These are phyloP conservation scores for Claviceps monticola DNA, from an alignment of 2,329 filamentous ascomycete species.

Conservation along the genomic window DNA sequence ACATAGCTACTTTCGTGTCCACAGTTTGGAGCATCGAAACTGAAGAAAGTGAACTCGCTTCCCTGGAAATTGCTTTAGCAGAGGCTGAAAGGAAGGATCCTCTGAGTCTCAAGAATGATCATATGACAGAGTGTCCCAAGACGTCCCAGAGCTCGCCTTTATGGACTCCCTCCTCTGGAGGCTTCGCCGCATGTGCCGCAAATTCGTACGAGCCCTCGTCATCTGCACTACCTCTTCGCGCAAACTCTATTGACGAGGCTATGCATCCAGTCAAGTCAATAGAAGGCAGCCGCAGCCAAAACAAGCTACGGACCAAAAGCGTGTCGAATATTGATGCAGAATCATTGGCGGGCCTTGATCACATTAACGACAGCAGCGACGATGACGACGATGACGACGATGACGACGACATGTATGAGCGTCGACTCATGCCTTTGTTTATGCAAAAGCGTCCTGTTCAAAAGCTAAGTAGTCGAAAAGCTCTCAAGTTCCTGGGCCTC, in stretches of 20 bases:
- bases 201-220: conserved; percentile 2
- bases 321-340: conserved; percentile 12
- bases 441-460: conserved; percentile 20
- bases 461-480: conserved; percentile 34
- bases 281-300: conserved; percentile 16
- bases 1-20: conserved; percentile 40
- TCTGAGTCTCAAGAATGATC: conserved; percentile 13
- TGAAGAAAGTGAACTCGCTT: conserved; percentile 18
- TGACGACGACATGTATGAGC: conserved; percentile 30
- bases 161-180: background rate
- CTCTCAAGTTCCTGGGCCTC: conserved; percentile 39
- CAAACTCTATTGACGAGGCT: conserved; percentile 10
- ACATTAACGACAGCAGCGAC: conserved; percentile 26
- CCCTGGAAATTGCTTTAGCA: conserved; percentile 20
- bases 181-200: background rate
- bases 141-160: conserved; percentile 11
- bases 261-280: conserved; percentile 16
- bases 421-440: conserved; percentile 38
- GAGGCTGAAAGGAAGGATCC: conserved; percentile 11
- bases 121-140: conserved; percentile 18
- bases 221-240: conserved; percentile 3
- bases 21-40: conserved; percentile 32
- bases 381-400: conserved; percentile 12
- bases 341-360: conserved; percentile 23
- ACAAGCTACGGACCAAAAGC: conserved; percentile 14